phyloP scores from a whole-genome alignment of 257 asterid genomes.

The Fraxinus excelsior region DNA sequence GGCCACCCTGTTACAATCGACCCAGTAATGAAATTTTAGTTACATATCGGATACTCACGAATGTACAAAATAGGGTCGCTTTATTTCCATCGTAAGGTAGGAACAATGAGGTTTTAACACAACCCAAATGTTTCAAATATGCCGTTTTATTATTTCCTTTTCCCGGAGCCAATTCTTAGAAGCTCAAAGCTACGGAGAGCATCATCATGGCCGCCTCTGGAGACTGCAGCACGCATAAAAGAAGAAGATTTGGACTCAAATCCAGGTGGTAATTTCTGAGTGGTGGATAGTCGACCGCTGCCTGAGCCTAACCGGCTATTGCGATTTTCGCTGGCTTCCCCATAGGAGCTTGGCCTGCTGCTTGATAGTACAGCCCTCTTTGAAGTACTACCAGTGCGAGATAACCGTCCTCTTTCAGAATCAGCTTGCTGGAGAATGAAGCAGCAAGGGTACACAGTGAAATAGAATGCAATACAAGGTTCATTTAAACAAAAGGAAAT shows the following conservation, averaged over 20 bases:
- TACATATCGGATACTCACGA: background rate
- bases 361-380: constrained; percentile 62
- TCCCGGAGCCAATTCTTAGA: constrained; percentile 71
- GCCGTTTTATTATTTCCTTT: constrained; percentile 50
- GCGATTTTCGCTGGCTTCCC: constrained; percentile 63
- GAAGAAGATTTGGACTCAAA: constrained; percentile 69
- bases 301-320: constrained; percentile 56
- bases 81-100: background rate
- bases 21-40: background rate
- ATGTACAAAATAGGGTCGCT: background rate
- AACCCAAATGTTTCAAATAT: constrained; percentile 9
- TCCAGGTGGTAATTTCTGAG: constrained; percentile 64
- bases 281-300: constrained; percentile 51
- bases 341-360: constrained; percentile 78
- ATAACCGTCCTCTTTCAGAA: constrained; percentile 57
- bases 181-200: constrained; percentile 83
- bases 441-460: background rate
- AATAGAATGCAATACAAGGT: background rate
- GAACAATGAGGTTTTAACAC: background rate
- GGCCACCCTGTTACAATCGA: background rate
- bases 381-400: constrained; percentile 63
- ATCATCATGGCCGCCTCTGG: constrained; percentile 79
- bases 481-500: background rate
- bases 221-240: constrained; percentile 52
- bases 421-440: constrained; percentile 53